Evolutionary conservation across 768 basidiomycete genomes (phyloP).

Genomic region (Rhizopogon rudus): DNA sequence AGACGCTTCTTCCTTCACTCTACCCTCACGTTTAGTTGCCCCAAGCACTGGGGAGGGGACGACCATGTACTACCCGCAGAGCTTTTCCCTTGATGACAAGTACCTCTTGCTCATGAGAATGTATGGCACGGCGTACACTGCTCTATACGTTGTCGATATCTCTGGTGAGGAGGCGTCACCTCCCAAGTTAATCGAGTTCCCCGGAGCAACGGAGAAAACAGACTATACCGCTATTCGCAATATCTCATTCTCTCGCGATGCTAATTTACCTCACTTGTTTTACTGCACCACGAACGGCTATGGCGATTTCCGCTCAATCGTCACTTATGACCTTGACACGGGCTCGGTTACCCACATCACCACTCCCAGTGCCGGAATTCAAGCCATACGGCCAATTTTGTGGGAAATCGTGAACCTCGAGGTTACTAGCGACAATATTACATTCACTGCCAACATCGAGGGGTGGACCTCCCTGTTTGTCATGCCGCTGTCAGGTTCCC

Average conservation of each 20-base stretch:
- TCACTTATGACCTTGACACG: slow-evolving; percentile 28
- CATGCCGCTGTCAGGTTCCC: slow-evolving; percentile 25
- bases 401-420: slow-evolving; percentile 26
- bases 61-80: slow-evolving; percentile 26
- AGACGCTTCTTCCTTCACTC: slow-evolving; percentile 24
- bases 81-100: slow-evolving; percentile 35
- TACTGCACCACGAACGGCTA: slow-evolving; percentile 34
- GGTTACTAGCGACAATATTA: slow-evolving; percentile 22
- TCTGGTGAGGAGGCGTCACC: slow-evolving; percentile 19
- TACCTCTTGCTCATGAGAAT: slow-evolving; percentile 28
- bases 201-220: slow-evolving; percentile 27
- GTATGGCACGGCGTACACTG: slow-evolving; percentile 23
- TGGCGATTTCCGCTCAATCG: slow-evolving; percentile 33
- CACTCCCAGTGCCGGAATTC: slow-evolving; percentile 26
- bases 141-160: slow-evolving; percentile 30
- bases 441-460: slow-evolving; percentile 35
- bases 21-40: slow-evolving; percentile 31
- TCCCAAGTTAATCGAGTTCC: slow-evolving; percentile 29
- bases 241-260: slow-evolving; percentile 28
- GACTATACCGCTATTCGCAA: slow-evolving; percentile 15
- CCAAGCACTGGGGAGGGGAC: slow-evolving; percentile 25
- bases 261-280: slow-evolving; percentile 20
- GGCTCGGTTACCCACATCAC: slow-evolving; percentile 32
- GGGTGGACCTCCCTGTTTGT: slow-evolving; percentile 30
- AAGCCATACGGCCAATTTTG: slow-evolving; percentile 29